Conservation (phyloP, 371 early-diverging fungal genomes). For the Rhizopus sp. region DNA sequence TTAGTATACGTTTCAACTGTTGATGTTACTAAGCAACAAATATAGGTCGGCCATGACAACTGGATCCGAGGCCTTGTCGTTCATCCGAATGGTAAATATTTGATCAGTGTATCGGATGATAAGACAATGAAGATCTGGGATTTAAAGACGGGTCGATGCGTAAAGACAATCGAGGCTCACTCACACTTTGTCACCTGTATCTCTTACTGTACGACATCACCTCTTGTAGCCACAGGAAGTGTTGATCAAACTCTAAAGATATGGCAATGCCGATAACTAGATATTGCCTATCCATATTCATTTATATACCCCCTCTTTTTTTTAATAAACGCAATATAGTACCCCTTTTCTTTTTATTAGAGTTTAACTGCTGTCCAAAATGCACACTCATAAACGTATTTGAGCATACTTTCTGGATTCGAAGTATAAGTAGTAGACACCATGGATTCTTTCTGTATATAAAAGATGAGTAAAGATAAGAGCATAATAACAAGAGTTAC, state of each 20-base stretch:
- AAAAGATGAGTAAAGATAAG: neutral
- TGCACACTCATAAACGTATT: constrained; percentile 75
- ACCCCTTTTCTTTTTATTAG: neutral
- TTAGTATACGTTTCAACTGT: neutral
- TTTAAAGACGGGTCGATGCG: constrained; percentile 73
- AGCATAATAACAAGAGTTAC: constrained; percentile 29
- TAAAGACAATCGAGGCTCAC: constrained; percentile 79
- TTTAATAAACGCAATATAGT: neutral
- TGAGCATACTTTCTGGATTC: constrained; percentile 81
- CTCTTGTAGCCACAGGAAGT: constrained; percentile 78
- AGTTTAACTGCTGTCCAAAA: constrained; percentile 61
- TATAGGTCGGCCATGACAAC: constrained; percentile 87
- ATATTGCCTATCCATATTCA: neutral
- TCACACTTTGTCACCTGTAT: constrained; percentile 85
- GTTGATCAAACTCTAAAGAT: constrained; percentile 74
- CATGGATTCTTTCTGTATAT: constrained; percentile 52
- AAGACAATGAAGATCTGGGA: constrained; percentile 90
- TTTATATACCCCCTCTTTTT: neutral
- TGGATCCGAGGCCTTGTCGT: constrained; percentile 86
- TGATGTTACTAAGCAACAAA: constrained; percentile 14
- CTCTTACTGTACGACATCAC: constrained; percentile 45
- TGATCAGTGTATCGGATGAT: constrained; percentile 83
- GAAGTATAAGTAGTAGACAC: constrained; percentile 33
- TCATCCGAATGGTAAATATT: constrained; percentile 74
- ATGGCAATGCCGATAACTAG: constrained; percentile 58